Base-by-base conservation (phyloP, 2,329 filamentous ascomycete species). In the Cladosporium sp. region DNA sequence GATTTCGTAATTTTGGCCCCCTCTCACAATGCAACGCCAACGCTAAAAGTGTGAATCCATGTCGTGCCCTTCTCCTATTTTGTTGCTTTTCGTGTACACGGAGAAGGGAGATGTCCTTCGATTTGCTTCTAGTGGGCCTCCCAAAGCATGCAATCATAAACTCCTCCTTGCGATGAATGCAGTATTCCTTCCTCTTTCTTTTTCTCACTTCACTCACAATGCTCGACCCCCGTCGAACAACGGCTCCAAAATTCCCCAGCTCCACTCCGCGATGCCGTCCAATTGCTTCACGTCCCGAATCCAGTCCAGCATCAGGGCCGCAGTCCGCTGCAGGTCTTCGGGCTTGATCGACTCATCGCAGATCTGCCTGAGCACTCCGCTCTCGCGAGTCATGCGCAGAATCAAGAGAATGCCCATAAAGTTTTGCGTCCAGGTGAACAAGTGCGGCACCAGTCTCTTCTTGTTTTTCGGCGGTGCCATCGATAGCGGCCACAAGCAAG, bases 401-500 rank as follows among this genome's bases (percentile, higher is more conserved):
- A 89, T 78, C 54, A 89, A 70, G 26, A 89, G 76, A 26, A 88
- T 83, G 3, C 84, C 84, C 53, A 89, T 79, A 49, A 89, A 80
- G 66, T 87, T 87, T 68, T 88, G 86, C 10, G 85, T 86, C 83
- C 86, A 89, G 63, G 86, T 85, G 71, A 87, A 88, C 1, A 85
- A 70, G 64, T 84, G 83, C 0, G 86, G 86, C 0, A 89, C 76
- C 5, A 89, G 78, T 39, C 86, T 78, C 74, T 89, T 89, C 72
- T 83, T 83, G 62, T 82, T 79, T 67, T 83, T 84, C 0, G 84
- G 80, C 0, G 86, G 86, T 8, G 84, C 83, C 76, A 88, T 82
- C 25, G 82, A 79, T 26, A 89, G 79, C 1, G 87, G 86, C 87
- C 87, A 89, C 64, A 83, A 79, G 16, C 88, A 76, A n/a, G 81